Percentiles rank a stretch among this genome's conserved stretches.
These are phyloP conservation scores for Setaria viridis DNA, from an alignment of 202 grass and related monocot genomes.

Conservation along the genomic window DNA sequence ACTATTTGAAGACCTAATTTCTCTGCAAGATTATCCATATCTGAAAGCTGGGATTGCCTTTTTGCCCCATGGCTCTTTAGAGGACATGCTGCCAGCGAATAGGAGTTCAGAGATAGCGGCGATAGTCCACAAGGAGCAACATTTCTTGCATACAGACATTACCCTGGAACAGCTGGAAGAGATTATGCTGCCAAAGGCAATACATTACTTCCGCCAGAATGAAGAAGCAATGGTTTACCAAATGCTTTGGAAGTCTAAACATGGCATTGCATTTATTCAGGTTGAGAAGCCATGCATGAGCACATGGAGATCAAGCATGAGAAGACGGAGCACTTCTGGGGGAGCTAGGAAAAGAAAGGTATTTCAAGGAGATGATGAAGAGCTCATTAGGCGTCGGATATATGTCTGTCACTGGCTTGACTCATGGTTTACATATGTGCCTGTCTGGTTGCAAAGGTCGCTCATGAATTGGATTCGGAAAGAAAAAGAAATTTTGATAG, in stretches of 20 bases:
- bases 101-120: background rate
- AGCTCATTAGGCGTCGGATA: background rate
- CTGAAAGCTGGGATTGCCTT: background rate
- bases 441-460: background rate
- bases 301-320: background rate
- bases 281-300: background rate
- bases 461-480: background rate
- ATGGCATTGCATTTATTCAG: background rate
- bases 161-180: slow-evolving; percentile 17
- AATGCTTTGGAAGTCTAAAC: slow-evolving; percentile 22
- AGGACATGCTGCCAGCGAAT: background rate
- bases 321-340: background rate
- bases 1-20: background rate
- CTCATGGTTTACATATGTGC: background rate
- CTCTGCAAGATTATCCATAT: background rate
- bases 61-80: background rate
- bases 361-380: background rate
- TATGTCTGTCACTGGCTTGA: background rate
- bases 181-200: slow-evolving; percentile 17
- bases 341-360: background rate
- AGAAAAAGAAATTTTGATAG: background rate
- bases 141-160: background rate
- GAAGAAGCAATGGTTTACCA: background rate
- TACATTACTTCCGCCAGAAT: background rate
- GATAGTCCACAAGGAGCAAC: background rate